A percentile compares a stretch with the other conserved stretches of the same genome.
phyloP scores from a whole-genome alignment of 371 early-diverging fungal genomes.

The Mucor irregularis region DNA sequence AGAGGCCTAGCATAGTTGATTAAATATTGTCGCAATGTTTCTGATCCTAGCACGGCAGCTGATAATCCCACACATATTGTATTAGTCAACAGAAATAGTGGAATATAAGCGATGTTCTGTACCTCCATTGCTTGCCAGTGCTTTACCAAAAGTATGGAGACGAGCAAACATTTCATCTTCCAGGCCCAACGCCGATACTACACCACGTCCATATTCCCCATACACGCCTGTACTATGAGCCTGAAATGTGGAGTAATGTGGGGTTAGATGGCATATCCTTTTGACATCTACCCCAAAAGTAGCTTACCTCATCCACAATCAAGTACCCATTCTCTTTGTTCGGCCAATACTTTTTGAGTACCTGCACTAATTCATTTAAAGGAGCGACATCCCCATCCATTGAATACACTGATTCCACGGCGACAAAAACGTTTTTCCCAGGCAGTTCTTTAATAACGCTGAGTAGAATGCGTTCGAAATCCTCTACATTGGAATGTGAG shows the following conservation, averaged over 20 bases:
- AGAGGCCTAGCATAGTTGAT: conserved; percentile 84
- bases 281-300: background rate
- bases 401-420: conserved; percentile 78
- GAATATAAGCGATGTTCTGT: background rate
- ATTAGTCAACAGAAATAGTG: background rate
- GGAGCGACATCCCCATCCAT: conserved; percentile 89
- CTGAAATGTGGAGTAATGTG: no score
- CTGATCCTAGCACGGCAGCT: conserved; percentile 75
- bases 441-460: conserved; percentile 11
- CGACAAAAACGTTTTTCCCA: conserved; percentile 63
- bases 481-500: conserved; percentile 71
- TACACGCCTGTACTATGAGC: conserved; percentile 85
- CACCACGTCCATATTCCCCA: conserved; percentile 71
- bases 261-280: no score
- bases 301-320: conserved; percentile 65
- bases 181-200: conserved; percentile 63
- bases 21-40: conserved; percentile 62
- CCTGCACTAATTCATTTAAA: conserved; percentile 58
- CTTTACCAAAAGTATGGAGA: conserved; percentile 85
- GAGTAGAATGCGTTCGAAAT: conserved; percentile 43
- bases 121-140: conserved; percentile 82
- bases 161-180: conserved; percentile 72
- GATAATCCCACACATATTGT: background rate
- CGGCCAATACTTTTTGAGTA: conserved; percentile 48
- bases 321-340: conserved; percentile 54